Conservation (phyloP, 441 rosid species). For the Bruguiera hainesii region DNA sequence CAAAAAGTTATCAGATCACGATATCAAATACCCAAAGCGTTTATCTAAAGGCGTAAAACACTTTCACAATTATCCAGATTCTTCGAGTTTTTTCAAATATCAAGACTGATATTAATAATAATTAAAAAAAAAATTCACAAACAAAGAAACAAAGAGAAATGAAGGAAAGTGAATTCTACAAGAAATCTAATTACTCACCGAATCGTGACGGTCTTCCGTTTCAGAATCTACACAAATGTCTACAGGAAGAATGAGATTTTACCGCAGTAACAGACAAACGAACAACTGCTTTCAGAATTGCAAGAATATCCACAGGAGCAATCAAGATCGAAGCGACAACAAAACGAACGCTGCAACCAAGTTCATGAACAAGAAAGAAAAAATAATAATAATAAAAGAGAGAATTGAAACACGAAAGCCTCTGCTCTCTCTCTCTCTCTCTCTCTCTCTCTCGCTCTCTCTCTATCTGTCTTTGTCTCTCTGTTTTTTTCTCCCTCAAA, state of each 20-base stretch:
- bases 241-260: constrained; percentile 20
- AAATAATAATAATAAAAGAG: neutral
- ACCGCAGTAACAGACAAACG: too few species aligned
- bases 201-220: constrained; percentile 17
- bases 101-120: neutral
- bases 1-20: constrained; percentile 18
- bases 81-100: constrained; percentile 10
- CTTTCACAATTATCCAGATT: neutral
- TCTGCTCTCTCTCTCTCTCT: constrained; percentile 14
- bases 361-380: neutral
- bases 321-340: too few species aligned
- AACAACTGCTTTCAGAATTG: too few species aligned
- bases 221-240: constrained; percentile 24
- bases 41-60: constrained; percentile 2
- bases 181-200: constrained; percentile 25
- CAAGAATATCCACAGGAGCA: too few species aligned
- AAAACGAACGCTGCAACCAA: too few species aligned
- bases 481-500: neutral
- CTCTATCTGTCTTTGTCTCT: neutral
- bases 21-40: constrained; percentile 5
- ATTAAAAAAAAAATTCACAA: neutral
- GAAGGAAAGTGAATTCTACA: neutral
- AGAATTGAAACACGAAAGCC: constrained; percentile 31
- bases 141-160: neutral
- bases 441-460: neutral